Evolutionary conservation across 179 eudicot genomes (phyloP).

Genomic region (Camellia oleifera): DNA sequence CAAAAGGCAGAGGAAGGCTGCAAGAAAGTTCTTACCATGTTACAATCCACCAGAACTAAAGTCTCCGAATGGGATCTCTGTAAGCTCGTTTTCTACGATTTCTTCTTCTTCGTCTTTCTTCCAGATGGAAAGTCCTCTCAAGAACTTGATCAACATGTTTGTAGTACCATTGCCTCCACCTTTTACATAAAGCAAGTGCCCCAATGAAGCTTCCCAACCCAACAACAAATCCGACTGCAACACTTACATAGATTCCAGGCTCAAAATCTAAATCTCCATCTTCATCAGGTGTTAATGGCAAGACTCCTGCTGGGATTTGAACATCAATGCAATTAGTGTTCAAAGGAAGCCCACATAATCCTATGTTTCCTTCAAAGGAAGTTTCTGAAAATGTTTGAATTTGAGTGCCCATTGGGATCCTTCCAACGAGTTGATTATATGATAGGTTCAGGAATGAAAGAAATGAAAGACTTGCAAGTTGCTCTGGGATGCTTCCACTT

Average conservation of each 20-base stretch:
- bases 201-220: not conserved
- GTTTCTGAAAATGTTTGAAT: slow-evolving; percentile 17
- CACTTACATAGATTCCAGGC: not conserved
- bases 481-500: slow-evolving; percentile 15
- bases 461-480: slow-evolving; percentile 21
- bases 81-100: too few species aligned
- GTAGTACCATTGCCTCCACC: too few species aligned
- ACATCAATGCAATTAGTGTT: slow-evolving; percentile 3
- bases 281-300: not conserved
- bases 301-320: too few species aligned
- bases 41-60: too few species aligned
- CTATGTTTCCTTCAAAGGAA: slow-evolving; percentile 24
- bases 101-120: too few species aligned
- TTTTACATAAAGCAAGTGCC: too few species aligned
- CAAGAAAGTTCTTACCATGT: too few species aligned
- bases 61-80: too few species aligned
- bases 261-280: too few species aligned
- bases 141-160: too few species aligned
- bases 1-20: too few species aligned
- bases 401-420: slow-evolving; percentile 19
- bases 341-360: slow-evolving; percentile 29
- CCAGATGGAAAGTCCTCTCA: too few species aligned
- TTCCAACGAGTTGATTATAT: slow-evolving; percentile 26
- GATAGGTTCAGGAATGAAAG: slow-evolving; percentile 31
- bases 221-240: not conserved